Percentiles rank a stretch among this genome's conserved stretches.
These are phyloP conservation scores for Sarocladium strictum DNA, from an alignment of 2,329 filamentous ascomycete genomes.

Conservation along the genomic window DNA sequence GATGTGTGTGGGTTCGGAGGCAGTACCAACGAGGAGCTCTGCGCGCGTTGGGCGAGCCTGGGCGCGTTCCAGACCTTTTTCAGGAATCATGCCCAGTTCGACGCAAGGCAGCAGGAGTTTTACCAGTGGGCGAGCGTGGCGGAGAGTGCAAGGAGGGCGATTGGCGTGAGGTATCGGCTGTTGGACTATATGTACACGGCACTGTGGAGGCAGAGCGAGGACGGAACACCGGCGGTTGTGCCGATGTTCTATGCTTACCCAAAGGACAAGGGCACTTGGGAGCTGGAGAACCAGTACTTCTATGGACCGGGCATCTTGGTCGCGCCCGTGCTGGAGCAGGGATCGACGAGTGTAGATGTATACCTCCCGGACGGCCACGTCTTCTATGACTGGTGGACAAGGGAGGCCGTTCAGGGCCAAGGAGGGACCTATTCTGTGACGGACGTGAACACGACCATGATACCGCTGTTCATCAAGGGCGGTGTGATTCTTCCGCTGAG, in stretches of 20 bases:
- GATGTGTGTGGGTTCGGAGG: slow-evolving; percentile 74
- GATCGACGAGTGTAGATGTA: slow-evolving; percentile 35
- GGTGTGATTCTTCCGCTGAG: slow-evolving; percentile 61
- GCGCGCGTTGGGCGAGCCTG: slow-evolving; percentile 62
- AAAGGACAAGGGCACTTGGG: slow-evolving; percentile 36
- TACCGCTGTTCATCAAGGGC: slow-evolving; percentile 63
- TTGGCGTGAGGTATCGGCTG: slow-evolving; percentile 68
- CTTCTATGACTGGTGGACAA: slow-evolving; percentile 50
- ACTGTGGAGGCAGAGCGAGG: slow-evolving; percentile 51
- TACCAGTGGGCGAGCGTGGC: slow-evolving; percentile 63
- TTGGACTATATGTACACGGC: slow-evolving; percentile 79
- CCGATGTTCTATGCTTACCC: slow-evolving; percentile 71
- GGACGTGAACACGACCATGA: slow-evolving; percentile 36
- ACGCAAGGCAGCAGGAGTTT: slow-evolving; percentile 52
- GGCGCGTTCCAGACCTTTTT: slow-evolving; percentile 69
- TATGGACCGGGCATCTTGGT: slow-evolving; percentile 43
- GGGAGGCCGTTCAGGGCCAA: slow-evolving; percentile 32
- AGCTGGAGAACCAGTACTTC: slow-evolving; percentile 44
- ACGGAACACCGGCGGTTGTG: slow-evolving; percentile 60
- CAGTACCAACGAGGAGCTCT: slow-evolving; percentile 57
- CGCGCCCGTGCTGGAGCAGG: slow-evolving; percentile 40
- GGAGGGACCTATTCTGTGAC: slow-evolving; percentile 28
- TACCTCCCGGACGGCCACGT: slow-evolving; percentile 41
- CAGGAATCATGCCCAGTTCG: slow-evolving; percentile 57
- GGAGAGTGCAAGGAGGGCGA: slow-evolving; percentile 59